A percentile compares a stretch with the other conserved stretches of the same genome.
These are phyloP conservation scores for Cubamyces lactineus DNA, from an alignment of 768 basidiomycete genomes.

Conservation along the genomic window DNA sequence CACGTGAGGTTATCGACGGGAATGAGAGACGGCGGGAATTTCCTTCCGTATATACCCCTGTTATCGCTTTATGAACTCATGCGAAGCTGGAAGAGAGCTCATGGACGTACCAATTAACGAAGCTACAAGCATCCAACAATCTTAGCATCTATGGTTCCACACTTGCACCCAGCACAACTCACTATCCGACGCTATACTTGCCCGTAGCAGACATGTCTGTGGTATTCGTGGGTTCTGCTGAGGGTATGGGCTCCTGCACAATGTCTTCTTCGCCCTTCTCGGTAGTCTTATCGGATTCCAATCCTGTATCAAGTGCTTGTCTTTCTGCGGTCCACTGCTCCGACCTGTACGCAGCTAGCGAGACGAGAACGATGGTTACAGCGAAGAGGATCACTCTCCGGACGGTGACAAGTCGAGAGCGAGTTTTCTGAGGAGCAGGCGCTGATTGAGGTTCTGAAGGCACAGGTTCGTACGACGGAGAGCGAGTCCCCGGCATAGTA, in stretches of 20 bases:
- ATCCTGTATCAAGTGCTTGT: neutral
- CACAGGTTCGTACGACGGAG: constrained; percentile 37
- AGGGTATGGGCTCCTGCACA: neutral
- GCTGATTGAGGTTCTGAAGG: constrained; percentile 33
- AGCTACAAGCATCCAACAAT: constrained; percentile 45
- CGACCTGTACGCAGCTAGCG: constrained; percentile 46
- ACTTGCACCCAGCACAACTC: constrained; percentile 37
- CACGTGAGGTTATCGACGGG: constrained; percentile 87
- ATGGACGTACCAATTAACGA: constrained; percentile 68
- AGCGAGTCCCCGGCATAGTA: constrained; percentile 8
- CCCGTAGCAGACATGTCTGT: constrained; percentile 46
- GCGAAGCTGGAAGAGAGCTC: too few species aligned
- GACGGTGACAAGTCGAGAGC: constrained; percentile 32
- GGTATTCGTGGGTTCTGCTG: constrained; percentile 5
- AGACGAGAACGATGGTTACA: constrained; percentile 40
- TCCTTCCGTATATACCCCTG: constrained; percentile 95
- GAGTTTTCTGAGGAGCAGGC: constrained; percentile 23
- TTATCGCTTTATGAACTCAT: too few species aligned
- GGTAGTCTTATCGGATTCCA: constrained; percentile 3
- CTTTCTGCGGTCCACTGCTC: constrained; percentile 43
- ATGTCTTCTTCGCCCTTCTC: constrained; percentile 11
- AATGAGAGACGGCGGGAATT: constrained; percentile 85
- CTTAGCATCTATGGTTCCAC: neutral
- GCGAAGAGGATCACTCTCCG: constrained; percentile 41
- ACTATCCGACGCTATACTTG: constrained; percentile 86